phyloP scores from a whole-genome alignment of 192 early-diverging fungal genomes.

The Entophlyctis luteolus region DNA sequence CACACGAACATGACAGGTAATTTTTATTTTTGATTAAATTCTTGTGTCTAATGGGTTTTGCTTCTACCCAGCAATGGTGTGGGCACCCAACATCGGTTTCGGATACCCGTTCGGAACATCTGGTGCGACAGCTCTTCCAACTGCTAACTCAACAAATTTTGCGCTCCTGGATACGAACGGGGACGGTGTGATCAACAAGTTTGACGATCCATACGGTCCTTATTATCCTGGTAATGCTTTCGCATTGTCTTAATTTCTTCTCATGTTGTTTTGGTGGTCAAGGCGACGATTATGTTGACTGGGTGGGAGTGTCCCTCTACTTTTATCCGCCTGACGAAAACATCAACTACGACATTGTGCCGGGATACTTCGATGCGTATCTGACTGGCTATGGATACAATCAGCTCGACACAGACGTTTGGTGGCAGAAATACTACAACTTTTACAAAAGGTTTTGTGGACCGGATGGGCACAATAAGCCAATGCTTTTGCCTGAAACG shows the following conservation, averaged over 20 bases:
- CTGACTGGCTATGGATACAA: conserved; percentile 18
- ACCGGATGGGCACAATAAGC: conserved; percentile 27
- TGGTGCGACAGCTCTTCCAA: background rate
- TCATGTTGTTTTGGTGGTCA: background rate
- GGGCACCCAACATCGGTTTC: conserved; percentile 46
- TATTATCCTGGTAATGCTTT: conserved; percentile 12
- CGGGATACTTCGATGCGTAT: conserved; percentile 14
- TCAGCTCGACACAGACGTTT: background rate
- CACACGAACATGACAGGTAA: conserved; percentile 47
- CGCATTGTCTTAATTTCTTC: conserved; percentile 15
- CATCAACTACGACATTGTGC: background rate
- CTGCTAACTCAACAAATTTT: conserved; percentile 9
- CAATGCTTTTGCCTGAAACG: conserved; percentile 41
- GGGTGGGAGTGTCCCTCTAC: conserved; percentile 46
- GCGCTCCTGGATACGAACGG: conserved; percentile 35
- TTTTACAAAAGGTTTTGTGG: conserved; percentile 40
- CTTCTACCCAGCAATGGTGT: conserved; percentile 29
- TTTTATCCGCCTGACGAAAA: conserved; percentile 14
- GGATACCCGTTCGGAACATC: conserved; percentile 35
- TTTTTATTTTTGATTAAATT: background rate
- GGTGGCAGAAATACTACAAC: conserved; percentile 12
- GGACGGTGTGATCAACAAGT: conserved; percentile 26
- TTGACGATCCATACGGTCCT: conserved; percentile 40
- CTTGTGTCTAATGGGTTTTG: background rate
- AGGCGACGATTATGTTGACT: conserved; percentile 43